Evolutionary conservation across 768 basidiomycete genomes (phyloP).

Genomic region (Tylopilus felleus): DNA sequence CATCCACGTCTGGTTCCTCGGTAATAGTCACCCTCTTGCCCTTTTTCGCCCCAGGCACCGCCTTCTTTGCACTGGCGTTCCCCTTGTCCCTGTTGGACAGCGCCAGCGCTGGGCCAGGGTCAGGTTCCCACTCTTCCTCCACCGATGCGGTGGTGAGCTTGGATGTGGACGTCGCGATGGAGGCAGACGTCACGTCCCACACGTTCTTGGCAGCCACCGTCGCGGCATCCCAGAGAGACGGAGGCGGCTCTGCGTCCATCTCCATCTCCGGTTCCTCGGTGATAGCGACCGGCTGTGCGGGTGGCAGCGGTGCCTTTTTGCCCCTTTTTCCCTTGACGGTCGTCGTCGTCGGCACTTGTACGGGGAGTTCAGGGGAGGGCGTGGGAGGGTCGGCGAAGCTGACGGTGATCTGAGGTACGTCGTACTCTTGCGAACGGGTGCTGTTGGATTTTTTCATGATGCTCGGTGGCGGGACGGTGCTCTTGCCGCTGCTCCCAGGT

Average conservation of each 20-base stretch:
- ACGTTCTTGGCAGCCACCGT: slow-evolving; percentile 10
- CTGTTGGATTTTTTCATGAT: slow-evolving; percentile 28
- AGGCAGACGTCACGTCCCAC: slow-evolving; percentile 5
- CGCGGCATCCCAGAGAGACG: slow-evolving; percentile 19
- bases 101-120: neutral
- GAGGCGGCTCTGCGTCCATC: slow-evolving; percentile 22
- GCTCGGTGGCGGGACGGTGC: slow-evolving; percentile 17
- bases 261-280: slow-evolving; percentile 15
- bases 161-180: slow-evolving; percentile 3
- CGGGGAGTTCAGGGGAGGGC: slow-evolving; percentile 5
- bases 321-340: slow-evolving; percentile 24
- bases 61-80: slow-evolving; percentile 12
- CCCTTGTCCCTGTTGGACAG: slow-evolving; percentile 5
- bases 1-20: slow-evolving; percentile 28
- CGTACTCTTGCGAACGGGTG: slow-evolving; percentile 24
- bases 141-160: neutral
- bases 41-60: slow-evolving; percentile 12
- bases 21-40: slow-evolving; percentile 25
- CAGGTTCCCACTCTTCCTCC: slow-evolving; percentile 10
- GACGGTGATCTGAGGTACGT: slow-evolving; percentile 27
- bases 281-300: slow-evolving; percentile 13
- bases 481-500: slow-evolving; percentile 4
- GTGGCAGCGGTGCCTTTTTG: slow-evolving; percentile 21
- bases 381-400: slow-evolving; percentile 18
- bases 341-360: slow-evolving; percentile 4